These are phyloP conservation scores for Chlorella variabilis DNA, from an alignment of 163 green algal genomes.

Conservation along the genomic window DNA sequence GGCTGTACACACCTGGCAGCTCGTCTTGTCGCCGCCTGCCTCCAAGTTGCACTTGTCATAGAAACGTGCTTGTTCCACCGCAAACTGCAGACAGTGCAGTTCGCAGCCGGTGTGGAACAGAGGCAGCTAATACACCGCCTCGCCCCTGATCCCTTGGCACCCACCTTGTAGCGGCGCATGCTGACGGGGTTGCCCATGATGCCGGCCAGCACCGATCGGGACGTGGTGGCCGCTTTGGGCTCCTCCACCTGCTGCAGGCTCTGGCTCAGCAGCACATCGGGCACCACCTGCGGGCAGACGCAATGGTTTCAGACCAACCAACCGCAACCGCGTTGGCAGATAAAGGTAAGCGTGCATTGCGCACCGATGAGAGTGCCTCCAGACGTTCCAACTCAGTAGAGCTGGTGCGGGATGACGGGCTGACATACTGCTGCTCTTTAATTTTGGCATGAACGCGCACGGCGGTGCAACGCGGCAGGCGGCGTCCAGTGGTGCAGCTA, in stretches of 20 bases:
- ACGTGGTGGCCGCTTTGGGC: slow-evolving; percentile 57
- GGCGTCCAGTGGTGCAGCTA: too few species aligned
- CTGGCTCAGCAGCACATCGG: slow-evolving; percentile 56
- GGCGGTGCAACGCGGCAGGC: too few species aligned
- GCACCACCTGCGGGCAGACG: slow-evolving; percentile 45
- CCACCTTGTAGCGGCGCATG: slow-evolving; percentile 53
- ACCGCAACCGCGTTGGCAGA: background rate
- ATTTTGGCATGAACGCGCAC: too few species aligned
- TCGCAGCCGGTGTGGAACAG: background rate
- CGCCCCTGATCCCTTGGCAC: background rate
- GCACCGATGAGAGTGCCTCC: slow-evolving; percentile 35
- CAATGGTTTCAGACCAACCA: background rate
- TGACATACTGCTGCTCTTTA: background rate
- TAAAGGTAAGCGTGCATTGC: background rate
- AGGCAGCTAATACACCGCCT: background rate
- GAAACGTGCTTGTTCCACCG: slow-evolving; percentile 60
- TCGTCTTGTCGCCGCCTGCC: slow-evolving; percentile 13
- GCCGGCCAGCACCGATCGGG: slow-evolving; percentile 54
- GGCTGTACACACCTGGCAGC: slow-evolving; percentile 29
- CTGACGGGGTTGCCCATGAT: slow-evolving; percentile 50
- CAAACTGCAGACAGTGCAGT: slow-evolving; percentile 47
- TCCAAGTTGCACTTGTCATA: slow-evolving; percentile 56
- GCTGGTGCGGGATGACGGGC: background rate
- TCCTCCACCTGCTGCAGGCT: slow-evolving; percentile 44
- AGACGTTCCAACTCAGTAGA: slow-evolving; percentile 57